Conservation (phyloP, 1,139 yeast genomes). For the Taphrina pruni region DNA sequence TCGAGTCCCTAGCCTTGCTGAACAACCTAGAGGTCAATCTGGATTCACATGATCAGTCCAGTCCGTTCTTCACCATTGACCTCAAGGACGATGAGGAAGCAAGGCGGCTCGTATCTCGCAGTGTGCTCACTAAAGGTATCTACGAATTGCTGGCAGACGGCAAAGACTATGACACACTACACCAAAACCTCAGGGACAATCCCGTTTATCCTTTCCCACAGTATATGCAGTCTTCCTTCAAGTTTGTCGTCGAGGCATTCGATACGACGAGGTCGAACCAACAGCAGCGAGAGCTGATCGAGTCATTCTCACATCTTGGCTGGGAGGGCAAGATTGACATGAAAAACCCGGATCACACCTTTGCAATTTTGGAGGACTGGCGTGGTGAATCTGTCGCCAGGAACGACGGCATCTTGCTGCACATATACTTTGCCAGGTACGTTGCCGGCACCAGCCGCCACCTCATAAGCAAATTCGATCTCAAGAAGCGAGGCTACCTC, state of each 20-base stretch:
- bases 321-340: constrained; percentile 78
- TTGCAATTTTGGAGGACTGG: constrained; percentile 78
- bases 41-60: constrained; percentile 56
- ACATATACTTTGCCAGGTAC: constrained; percentile 45
- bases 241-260: constrained; percentile 79
- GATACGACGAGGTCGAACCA: constrained; percentile 67
- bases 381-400: constrained; percentile 46
- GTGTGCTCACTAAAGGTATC: constrained; percentile 74
- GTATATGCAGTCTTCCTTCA: constrained; percentile 64
- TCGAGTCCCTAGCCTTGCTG: constrained; percentile 79
- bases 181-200: constrained; percentile 58
- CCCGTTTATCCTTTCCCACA: constrained; percentile 42
- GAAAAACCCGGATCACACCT: constrained; percentile 77
- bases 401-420: constrained; percentile 11
- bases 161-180: constrained; percentile 61
- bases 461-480: constrained; percentile 71
- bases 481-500: constrained; percentile 80
- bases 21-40: constrained; percentile 65
- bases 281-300: constrained; percentile 68
- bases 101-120: constrained; percentile 63
- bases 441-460: constrained; percentile 67
- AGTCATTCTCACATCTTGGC: constrained; percentile 70
- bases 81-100: constrained; percentile 74
- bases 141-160: constrained; percentile 90
- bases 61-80: constrained; percentile 75